A percentile compares a stretch with the other conserved stretches of the same genome.
These are phyloP conservation scores for Candida anutae DNA, from an alignment of 1,139 yeast species.

Conservation along the genomic window DNA sequence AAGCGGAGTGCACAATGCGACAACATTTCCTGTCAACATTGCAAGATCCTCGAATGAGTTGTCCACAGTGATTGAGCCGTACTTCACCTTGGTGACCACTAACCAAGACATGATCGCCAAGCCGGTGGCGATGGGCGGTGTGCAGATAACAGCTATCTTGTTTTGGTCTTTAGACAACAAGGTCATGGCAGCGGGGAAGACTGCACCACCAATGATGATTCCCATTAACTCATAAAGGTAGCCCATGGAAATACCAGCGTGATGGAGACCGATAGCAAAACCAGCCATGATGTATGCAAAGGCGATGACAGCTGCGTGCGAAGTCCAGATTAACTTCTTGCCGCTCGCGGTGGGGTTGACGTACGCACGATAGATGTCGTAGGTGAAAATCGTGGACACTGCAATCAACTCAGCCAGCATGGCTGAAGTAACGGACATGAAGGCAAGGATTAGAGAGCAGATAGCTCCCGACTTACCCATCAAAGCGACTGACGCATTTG, in stretches of 20 bases:
- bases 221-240: conserved; percentile 85
- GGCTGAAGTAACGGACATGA: conserved; percentile 78
- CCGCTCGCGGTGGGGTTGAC: conserved; percentile 73
- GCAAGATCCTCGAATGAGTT: conserved; percentile 73
- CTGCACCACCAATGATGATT: conserved; percentile 78
- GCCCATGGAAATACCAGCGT: conserved; percentile 82
- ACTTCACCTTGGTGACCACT: conserved; percentile 46
- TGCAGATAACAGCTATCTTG: conserved; percentile 46
- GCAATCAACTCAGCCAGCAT: conserved; percentile 86
- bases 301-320: conserved; percentile 57
- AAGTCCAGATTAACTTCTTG: conserved; percentile 55
- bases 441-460: conserved; percentile 65
- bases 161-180: conserved; percentile 65
- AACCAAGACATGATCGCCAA: conserved; percentile 64
- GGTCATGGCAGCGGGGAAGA: conserved; percentile 66
- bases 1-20: conserved; percentile 70
- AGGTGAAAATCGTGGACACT: conserved; percentile 76
- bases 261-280: conserved; percentile 71
- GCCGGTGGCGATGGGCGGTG: conserved; percentile 57
- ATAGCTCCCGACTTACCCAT: conserved; percentile 86
- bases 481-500: conserved; percentile 79
- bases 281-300: conserved; percentile 73
- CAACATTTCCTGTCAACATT: conserved; percentile 81
- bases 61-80: conserved; percentile 47
- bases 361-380: conserved; percentile 76